Percentiles rank a stretch among this genome's conserved stretches.
Evolutionary conservation across 495 filamentous ascomycete genomes (phyloP).

Genomic region (Penicillium paradoxum): DNA sequence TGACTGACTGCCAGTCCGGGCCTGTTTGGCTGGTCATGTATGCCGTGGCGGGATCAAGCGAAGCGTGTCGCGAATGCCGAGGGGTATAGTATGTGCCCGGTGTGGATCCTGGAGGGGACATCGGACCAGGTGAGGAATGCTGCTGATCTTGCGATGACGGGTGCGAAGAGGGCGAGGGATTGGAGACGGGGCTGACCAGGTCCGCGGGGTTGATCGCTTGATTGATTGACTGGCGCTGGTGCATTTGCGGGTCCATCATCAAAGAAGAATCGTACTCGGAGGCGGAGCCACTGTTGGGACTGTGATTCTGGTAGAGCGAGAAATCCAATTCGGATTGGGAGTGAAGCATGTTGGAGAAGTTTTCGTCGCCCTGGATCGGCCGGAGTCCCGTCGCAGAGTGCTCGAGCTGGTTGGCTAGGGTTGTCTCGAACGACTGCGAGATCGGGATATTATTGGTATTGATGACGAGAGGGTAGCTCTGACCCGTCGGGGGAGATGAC

Average conservation of each 20-base stretch:
- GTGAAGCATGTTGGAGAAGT: constrained; percentile 38
- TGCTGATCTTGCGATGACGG: constrained; percentile 59
- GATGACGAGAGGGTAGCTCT: constrained; percentile 24
- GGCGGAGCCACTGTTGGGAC: constrained; percentile 27
- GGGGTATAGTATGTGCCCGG: constrained; percentile 51
- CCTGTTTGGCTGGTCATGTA: constrained; percentile 57
- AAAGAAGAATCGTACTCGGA: constrained; percentile 37
- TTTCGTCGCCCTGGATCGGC: constrained; percentile 31
- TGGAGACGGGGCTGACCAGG: constrained; percentile 67
- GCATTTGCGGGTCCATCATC: constrained; percentile 46
- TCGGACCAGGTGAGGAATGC: constrained; percentile 45
- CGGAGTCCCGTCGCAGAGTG: constrained; percentile 18
- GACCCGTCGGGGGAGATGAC: constrained; percentile 25
- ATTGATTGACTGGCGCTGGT: constrained; percentile 34
- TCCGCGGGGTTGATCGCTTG: constrained; percentile 58
- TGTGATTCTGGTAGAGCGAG: constrained; percentile 35
- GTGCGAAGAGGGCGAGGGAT: constrained; percentile 64
- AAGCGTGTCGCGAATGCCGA: constrained; percentile 71
- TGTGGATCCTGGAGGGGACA: constrained; percentile 51
- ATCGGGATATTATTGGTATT: constrained; percentile 30
- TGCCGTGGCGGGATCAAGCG: constrained; percentile 72
- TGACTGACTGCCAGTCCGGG: constrained; percentile 64
- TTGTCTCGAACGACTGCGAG: constrained; percentile 38
- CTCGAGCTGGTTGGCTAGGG: constrained; percentile 34
- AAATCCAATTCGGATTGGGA: constrained; percentile 37